These are phyloP conservation scores for Pythium guiyangense DNA, from an alignment of 352 stramenopile genomes.

Conservation along the genomic window DNA sequence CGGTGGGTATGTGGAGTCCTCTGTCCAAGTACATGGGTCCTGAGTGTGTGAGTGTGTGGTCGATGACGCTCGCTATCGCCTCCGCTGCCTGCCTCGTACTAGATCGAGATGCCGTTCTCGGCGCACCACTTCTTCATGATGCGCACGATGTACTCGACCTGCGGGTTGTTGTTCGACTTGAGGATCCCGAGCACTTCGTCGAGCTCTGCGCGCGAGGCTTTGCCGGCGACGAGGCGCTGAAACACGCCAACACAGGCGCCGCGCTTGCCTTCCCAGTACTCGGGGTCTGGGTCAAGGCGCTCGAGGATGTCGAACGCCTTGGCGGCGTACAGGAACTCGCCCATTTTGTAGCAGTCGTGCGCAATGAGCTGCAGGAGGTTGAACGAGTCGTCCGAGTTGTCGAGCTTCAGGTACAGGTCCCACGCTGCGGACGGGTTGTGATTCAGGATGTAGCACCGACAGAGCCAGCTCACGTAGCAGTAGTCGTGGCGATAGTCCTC, in stretches of 20 bases:
- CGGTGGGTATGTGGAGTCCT: too few species aligned
- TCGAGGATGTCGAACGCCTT: conserved; percentile 95
- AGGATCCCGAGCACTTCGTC: conserved; percentile 91
- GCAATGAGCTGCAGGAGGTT: conserved; percentile 95
- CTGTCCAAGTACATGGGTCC: too few species aligned
- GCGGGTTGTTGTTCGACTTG: conserved; percentile 92
- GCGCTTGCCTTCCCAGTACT: conserved; percentile 96
- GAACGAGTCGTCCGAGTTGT: conserved; percentile 94
- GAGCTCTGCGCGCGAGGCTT: conserved; percentile 86
- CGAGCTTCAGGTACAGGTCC: conserved; percentile 96
- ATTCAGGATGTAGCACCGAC: conserved; percentile 95
- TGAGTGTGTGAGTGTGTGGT: too few species aligned
- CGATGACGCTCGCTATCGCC: too few species aligned
- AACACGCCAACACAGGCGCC: conserved; percentile 95
- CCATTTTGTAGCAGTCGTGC: conserved; percentile 97
- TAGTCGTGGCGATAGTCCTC: conserved; percentile 93
- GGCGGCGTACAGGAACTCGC: conserved; percentile 93
- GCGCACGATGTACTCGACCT: conserved; percentile 95
- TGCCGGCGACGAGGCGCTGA: conserved; percentile 90
- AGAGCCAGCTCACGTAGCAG: conserved; percentile 89
- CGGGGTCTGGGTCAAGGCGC: conserved; percentile 91
- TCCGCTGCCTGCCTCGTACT: too few species aligned
- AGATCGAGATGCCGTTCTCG: conserved; percentile 87
- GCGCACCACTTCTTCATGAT: conserved; percentile 96
- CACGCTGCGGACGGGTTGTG: conserved; percentile 92